Percentiles rank a stretch among this genome's conserved stretches.
These are phyloP conservation scores for Hura crepitans DNA, from an alignment of 441 rosid genomes.

Conservation along the genomic window DNA sequence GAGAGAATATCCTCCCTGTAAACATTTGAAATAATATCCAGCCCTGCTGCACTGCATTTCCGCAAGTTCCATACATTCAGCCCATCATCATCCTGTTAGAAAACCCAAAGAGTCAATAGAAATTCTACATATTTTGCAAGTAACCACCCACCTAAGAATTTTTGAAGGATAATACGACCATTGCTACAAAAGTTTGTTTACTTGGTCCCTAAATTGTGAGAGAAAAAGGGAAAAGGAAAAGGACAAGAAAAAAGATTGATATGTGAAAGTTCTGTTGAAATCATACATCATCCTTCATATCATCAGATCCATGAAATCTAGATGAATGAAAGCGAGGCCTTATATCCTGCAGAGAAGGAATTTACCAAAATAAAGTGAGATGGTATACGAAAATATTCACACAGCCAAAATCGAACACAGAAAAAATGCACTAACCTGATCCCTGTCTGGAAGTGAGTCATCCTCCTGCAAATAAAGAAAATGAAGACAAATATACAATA, in stretches of 20 bases:
- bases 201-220: not conserved
- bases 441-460: slow-evolving; percentile 95
- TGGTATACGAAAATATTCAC: not conserved
- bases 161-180: not conserved
- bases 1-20: slow-evolving; percentile 98
- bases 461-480: slow-evolving; percentile 70
- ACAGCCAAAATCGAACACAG: slow-evolving; percentile 8
- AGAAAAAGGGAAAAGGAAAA: not conserved
- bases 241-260: not conserved
- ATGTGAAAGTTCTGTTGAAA: not conserved
- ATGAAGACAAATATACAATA: slow-evolving; percentile 7
- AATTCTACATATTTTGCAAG: not conserved
- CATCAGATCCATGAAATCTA: slow-evolving; percentile 82
- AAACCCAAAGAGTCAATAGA: not conserved
- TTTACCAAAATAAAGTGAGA: slow-evolving; percentile 8
- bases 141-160: not conserved
- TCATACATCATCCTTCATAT: slow-evolving; percentile 76
- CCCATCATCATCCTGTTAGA: slow-evolving; percentile 79
- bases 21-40: slow-evolving; percentile 82
- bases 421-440: slow-evolving; percentile 55
- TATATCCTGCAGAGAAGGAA: slow-evolving; percentile 57
- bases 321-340: slow-evolving; percentile 97
- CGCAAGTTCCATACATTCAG: slow-evolving; percentile 88
- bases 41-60: slow-evolving; percentile 99
- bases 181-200: not conserved